phyloP scores from a whole-genome alignment of 768 basidiomycete genomes.

The Hirschioporus abietinus region DNA sequence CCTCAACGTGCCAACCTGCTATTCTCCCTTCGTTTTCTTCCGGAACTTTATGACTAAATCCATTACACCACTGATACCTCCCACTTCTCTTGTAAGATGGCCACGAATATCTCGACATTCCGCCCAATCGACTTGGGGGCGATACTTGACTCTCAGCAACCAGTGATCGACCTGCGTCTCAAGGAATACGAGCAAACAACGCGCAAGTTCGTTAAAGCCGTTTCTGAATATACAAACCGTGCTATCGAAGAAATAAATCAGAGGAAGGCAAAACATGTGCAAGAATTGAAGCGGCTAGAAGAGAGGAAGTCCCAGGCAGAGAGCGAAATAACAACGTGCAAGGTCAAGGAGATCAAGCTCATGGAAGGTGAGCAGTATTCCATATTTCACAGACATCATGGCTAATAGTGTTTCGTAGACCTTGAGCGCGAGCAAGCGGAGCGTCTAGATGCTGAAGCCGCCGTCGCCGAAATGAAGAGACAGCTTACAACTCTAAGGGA shows the following conservation, averaged over 20 bases:
- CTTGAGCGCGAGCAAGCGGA: slow-evolving; percentile 70
- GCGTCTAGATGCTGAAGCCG: slow-evolving; percentile 60
- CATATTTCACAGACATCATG: slow-evolving; percentile 1
- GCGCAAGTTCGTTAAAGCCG: slow-evolving; percentile 65
- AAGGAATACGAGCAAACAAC: slow-evolving; percentile 61
- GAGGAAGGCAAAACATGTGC: slow-evolving; percentile 52
- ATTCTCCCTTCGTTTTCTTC: too few relatives aligned
- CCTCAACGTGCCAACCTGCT: background rate
- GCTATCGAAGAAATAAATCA: slow-evolving; percentile 67
- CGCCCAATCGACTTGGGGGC: slow-evolving; percentile 60
- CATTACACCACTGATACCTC: too few relatives aligned
- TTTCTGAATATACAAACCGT: slow-evolving; percentile 66
- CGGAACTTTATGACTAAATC: too few relatives aligned
- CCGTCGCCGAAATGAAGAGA: slow-evolving; percentile 53
- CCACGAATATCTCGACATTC: slow-evolving; percentile 1
- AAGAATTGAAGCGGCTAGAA: slow-evolving; percentile 54
- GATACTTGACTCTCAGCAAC: slow-evolving; percentile 45
- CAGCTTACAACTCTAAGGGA: slow-evolving; percentile 64
- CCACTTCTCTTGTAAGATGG: background rate
- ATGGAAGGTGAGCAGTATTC: slow-evolving; percentile 52
- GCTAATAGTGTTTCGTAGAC: slow-evolving; percentile 29
- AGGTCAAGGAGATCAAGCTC: slow-evolving; percentile 73
- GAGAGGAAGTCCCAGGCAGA: slow-evolving; percentile 64
- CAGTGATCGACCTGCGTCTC: slow-evolving; percentile 60
- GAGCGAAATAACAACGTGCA: slow-evolving; percentile 67